A percentile compares a stretch with the other conserved stretches of the same genome.
Conservation (phyloP, 139 green algal species). For the Eudorina sp. region DNA sequence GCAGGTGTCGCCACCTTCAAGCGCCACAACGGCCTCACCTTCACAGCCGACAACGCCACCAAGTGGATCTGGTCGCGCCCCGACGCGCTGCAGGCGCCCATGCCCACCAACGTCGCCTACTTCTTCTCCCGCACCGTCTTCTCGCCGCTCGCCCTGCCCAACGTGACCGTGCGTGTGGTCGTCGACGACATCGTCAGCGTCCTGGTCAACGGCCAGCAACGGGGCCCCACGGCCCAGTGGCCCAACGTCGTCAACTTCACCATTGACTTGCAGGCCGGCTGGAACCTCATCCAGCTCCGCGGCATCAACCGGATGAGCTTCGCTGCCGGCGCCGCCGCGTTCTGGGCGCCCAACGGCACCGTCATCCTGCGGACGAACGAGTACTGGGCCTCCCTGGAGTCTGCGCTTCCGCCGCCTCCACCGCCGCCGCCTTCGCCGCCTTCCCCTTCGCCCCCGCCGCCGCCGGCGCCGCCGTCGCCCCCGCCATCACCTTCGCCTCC, state of each 20-base stretch:
- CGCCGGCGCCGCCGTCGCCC: not conserved
- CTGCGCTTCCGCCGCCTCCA: not conserved
- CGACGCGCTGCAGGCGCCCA: not conserved
- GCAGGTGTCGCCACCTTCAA: slow-evolving; percentile 1
- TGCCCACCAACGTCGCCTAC: not conserved
- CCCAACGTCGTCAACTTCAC: not conserved
- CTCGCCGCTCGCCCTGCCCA: not conserved
- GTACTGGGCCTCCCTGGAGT: not conserved
- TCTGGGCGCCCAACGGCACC: not conserved
- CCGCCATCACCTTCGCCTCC: not conserved
- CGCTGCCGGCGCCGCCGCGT: not conserved
- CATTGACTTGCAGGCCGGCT: not conserved
- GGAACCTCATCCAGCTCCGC: not conserved
- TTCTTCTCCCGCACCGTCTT: not conserved
- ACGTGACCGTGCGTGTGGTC: not conserved
- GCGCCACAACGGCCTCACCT: not conserved
- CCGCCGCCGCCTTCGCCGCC: not conserved
- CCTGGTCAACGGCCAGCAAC: not conserved
- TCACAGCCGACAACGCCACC: not conserved
- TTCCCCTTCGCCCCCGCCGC: no score
- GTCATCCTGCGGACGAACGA: not conserved
- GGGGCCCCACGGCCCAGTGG: not conserved
- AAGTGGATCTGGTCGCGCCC: slow-evolving; percentile 3
- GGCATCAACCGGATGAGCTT: not conserved
- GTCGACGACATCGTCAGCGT: not conserved